Conservation (phyloP, 2,329 filamentous ascomycete genomes). For the Talaromyces marneffei region DNA sequence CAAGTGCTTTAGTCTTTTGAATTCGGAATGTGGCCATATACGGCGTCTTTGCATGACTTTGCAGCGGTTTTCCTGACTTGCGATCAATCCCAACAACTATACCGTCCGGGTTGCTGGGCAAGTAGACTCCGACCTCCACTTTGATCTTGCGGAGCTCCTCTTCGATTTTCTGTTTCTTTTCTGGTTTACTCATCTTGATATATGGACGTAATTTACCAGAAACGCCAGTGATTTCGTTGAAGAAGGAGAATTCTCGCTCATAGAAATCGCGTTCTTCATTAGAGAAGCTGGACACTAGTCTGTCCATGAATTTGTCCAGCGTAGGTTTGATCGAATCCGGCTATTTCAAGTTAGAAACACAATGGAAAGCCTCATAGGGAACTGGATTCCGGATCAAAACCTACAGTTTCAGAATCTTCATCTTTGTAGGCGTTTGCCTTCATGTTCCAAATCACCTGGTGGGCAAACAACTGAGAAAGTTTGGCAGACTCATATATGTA, state of each 20-base stretch:
- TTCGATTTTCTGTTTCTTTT: conserved; percentile 99
- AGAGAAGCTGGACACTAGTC: conserved; percentile 77
- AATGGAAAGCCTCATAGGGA: conserved; percentile 6
- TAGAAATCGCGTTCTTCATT: conserved; percentile 76
- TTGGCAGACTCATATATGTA: conserved; percentile 97
- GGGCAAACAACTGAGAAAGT: conserved; percentile 95
- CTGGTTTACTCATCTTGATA: conserved; percentile 85
- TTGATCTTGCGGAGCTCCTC: conserved; percentile 97
- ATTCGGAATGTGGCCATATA: conserved; percentile 99
- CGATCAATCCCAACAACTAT: conserved; percentile 96
- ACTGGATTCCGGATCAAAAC: conserved; percentile 23
- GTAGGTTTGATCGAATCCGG: conserved; percentile 91
- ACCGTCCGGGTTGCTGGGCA: conserved; percentile 94
- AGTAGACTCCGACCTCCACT: conserved; percentile 92
- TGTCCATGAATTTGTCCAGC: conserved; percentile 80
- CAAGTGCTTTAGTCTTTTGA: conserved; percentile 59
- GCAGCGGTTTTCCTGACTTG: conserved; percentile 93
- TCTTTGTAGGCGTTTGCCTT: conserved; percentile 99
- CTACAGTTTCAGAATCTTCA: conserved; percentile 77
- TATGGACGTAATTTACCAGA: conserved; percentile 93
- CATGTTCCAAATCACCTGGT: conserved; percentile 99
- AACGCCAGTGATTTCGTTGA: conserved; percentile 90
- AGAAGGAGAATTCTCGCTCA: conserved; percentile 94
- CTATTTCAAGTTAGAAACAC: conserved; percentile 33
- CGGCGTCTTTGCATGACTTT: conserved; percentile 96